These are phyloP conservation scores for Teunomyces cretensis DNA, from an alignment of 805 yeast genomes.

Conservation along the genomic window DNA sequence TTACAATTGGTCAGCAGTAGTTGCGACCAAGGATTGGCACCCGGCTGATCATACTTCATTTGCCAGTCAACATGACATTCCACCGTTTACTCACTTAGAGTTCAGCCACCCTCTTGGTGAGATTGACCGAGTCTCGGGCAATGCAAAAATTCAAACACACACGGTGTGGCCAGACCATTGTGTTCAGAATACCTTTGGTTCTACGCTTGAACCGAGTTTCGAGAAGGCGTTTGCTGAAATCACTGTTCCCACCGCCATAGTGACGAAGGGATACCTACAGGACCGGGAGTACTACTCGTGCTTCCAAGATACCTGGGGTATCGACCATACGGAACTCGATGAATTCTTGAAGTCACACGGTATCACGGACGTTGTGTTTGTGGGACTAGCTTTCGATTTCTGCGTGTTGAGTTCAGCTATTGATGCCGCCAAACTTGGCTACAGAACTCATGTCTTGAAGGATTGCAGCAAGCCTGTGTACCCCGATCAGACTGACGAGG, in stretches of 20 bases:
- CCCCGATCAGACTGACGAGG: conserved; percentile 36
- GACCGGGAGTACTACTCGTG: conserved; percentile 89
- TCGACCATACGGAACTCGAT: conserved; percentile 66
- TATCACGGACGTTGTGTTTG: conserved; percentile 64
- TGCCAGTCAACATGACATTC: conserved; percentile 60
- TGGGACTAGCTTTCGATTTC: conserved; percentile 83
- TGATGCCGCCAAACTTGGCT: conserved; percentile 65
- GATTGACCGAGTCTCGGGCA: conserved; percentile 22
- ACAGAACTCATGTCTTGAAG: conserved; percentile 57
- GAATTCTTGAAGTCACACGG: conserved; percentile 42
- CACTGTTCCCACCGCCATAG: conserved; percentile 38
- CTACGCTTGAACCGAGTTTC: conserved; percentile 57
- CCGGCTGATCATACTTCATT: conserved; percentile 77
- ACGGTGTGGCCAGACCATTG: conserved; percentile 92
- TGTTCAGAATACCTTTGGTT: conserved; percentile 68
- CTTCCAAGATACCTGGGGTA: conserved; percentile 75
- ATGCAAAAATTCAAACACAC: conserved; percentile 32
- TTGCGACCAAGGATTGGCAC: conserved; percentile 89
- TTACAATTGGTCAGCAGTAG: conserved; percentile 57
- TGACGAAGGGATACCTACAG: conserved; percentile 68
- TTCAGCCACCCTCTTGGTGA: conserved; percentile 51
- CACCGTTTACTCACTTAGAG: conserved; percentile 51
- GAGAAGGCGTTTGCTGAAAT: conserved; percentile 31
- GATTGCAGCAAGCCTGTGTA: conserved; percentile 58
- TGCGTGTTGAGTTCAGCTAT: conserved; percentile 80